A percentile compares a stretch with the other conserved stretches of the same genome.
These are phyloP conservation scores for Cryptococcus neoformans DNA, from an alignment of 1,284 basidiomycete species.

Conservation along the genomic window DNA sequence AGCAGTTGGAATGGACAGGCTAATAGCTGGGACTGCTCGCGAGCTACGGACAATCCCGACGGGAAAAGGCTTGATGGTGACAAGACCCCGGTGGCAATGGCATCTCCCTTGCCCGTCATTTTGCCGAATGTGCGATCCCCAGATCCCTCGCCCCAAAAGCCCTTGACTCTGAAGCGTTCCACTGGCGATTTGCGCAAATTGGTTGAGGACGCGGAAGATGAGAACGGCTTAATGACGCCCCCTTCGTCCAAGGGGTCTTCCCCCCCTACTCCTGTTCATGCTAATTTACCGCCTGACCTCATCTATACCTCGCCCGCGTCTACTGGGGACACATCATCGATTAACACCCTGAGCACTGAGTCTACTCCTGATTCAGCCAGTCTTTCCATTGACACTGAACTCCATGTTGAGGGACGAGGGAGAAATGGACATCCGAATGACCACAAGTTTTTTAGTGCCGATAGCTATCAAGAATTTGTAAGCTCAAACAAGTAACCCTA, in stretches of 20 bases:
- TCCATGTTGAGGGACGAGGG: constrained; percentile 14
- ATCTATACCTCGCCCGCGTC: constrained; percentile 34
- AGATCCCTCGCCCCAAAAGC: constrained; percentile 5
- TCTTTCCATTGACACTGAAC: constrained; percentile 20
- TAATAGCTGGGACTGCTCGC: constrained; percentile 28
- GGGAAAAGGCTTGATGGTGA: constrained; percentile 21
- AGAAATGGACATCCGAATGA: constrained; percentile 21
- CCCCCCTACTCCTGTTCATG: constrained; percentile 34
- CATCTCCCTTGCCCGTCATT: constrained; percentile 30
- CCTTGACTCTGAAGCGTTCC: constrained; percentile 27
- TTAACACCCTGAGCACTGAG: constrained; percentile 27
- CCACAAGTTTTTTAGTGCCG: constrained; percentile 24
- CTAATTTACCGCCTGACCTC: constrained; percentile 11
- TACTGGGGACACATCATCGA: constrained; percentile 43
- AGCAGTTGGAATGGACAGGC: constrained; percentile 39
- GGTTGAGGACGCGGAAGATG: constrained; percentile 14
- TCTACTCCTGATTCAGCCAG: constrained; percentile 24
- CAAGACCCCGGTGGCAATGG: constrained; percentile 27
- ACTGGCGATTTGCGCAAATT: constrained; percentile 31
- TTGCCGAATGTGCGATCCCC: neutral
- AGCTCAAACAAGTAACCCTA: constrained; percentile 11
- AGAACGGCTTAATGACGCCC: constrained; percentile 37
- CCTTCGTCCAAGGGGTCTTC: constrained; percentile 45
- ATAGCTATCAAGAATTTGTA: constrained; percentile 47
- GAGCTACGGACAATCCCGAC: constrained; percentile 14